Conservation (phyloP, 1,139 yeast species). For the Nakaseomyces bracarensis region DNA sequence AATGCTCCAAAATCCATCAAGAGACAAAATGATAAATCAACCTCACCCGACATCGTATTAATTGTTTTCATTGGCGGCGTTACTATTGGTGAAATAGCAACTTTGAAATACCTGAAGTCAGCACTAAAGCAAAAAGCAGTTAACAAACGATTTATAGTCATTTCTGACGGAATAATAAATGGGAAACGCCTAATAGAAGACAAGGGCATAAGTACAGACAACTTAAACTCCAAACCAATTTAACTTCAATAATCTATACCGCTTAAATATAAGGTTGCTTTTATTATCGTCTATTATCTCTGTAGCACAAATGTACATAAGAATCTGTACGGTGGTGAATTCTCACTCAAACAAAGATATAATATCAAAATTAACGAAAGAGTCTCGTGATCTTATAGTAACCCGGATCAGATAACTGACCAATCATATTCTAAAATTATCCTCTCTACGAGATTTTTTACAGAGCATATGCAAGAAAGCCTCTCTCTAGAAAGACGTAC, state of each 20-base stretch:
- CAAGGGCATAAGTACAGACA: too few species aligned
- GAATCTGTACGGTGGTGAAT: too few species aligned
- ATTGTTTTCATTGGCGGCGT: slow-evolving; percentile 30
- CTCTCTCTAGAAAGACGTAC: neutral
- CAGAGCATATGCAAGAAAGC: neutral
- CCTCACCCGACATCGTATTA: slow-evolving; percentile 19
- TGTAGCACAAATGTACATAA: too few species aligned
- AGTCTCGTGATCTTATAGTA: neutral
- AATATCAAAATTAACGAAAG: neutral
- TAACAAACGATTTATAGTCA: slow-evolving; percentile 25
- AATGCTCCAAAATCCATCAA: slow-evolving; percentile 4
- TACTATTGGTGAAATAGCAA: slow-evolving; percentile 31
- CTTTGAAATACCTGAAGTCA: slow-evolving; percentile 21
- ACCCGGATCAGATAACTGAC: neutral
- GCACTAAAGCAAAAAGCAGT: slow-evolving; percentile 20
- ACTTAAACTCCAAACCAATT: too few species aligned
- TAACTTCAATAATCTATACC: neutral
- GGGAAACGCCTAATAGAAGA: slow-evolving; percentile 5
- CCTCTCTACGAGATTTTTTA: neutral
- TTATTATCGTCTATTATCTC: too few species aligned
- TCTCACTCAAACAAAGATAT: too few species aligned
- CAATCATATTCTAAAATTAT: neutral
- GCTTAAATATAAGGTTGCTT: too few species aligned
- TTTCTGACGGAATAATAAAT: slow-evolving; percentile 22
- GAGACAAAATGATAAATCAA: slow-evolving; percentile 7